A percentile compares a stretch with the other conserved stretches of the same genome.
These are phyloP conservation scores for Taphrina betulina DNA, from an alignment of 1,139 yeast genomes.

Conservation along the genomic window DNA sequence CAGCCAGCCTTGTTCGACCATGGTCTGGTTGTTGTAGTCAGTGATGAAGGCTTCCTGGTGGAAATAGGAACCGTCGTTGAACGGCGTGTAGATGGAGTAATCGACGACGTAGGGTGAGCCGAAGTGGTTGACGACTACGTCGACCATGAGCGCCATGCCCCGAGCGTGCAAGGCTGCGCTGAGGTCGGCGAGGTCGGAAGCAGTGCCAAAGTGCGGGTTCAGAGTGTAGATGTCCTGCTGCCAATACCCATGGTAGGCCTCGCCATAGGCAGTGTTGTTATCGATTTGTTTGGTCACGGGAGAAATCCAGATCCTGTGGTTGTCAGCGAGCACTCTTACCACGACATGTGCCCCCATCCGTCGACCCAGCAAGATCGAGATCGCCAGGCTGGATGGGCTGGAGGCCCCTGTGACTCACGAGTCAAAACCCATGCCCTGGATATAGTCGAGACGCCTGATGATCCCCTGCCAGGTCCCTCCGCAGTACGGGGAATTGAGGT, in stretches of 20 bases:
- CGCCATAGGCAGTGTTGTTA: conserved; percentile 29
- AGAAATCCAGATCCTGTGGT: conserved; percentile 34
- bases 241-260: conserved; percentile 37
- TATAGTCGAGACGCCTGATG: conserved; percentile 34
- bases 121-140: conserved; percentile 35
- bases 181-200: conserved; percentile 31
- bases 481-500: conserved; percentile 25
- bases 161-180: conserved; percentile 33
- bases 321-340: too few species aligned
- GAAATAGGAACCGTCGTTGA: conserved; percentile 31
- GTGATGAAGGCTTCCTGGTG: conserved; percentile 30
- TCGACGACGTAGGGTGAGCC: conserved; percentile 29
- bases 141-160: conserved; percentile 36
- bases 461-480: conserved; percentile 38
- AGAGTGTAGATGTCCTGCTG: conserved; percentile 28
- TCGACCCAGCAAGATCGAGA: too few species aligned
- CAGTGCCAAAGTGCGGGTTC: conserved; percentile 35
- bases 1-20: conserved; percentile 35
- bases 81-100: conserved; percentile 29
- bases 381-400: too few species aligned
- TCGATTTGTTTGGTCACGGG: conserved; percentile 36
- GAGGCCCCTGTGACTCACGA: conserved; percentile 28
- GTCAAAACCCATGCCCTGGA: conserved; percentile 37
- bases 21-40: conserved; percentile 34
- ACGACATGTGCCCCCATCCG: too few species aligned